Evolutionary conservation across 331 rosid genomes (phyloP).

Genomic region (Quercus phellos): DNA sequence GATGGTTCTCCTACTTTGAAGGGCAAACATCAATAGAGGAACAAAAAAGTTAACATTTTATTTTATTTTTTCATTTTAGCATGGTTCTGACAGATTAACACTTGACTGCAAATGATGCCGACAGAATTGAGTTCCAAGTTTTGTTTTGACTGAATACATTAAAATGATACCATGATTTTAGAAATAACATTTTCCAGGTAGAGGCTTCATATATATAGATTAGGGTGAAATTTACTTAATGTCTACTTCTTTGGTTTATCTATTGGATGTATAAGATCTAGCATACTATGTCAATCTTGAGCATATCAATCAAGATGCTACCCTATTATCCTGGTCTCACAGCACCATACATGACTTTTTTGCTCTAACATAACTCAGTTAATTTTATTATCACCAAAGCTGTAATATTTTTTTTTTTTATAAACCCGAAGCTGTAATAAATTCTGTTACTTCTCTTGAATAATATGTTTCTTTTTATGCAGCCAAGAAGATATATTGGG

Average conservation of each 20-base stretch:
- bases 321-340: not conserved
- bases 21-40: too few relatives aligned
- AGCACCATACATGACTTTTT: not conserved
- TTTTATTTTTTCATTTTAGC: too few relatives aligned
- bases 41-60: too few relatives aligned
- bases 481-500: slow-evolving; percentile 91
- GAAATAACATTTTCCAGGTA: not conserved
- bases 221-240: not conserved
- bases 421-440: not conserved
- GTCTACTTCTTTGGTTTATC: not conserved
- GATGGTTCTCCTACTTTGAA: too few relatives aligned
- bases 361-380: not conserved
- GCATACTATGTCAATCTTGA: not conserved
- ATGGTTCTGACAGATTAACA: not conserved
- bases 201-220: not conserved
- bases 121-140: not conserved
- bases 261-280: not conserved
- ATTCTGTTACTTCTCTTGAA: slow-evolving; percentile 10
- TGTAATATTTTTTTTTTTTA: not conserved
- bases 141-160: slow-evolving; percentile 4
- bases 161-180: not conserved
- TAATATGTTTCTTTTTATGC: slow-evolving; percentile 19
- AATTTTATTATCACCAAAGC: not conserved
- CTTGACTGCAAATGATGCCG: not conserved
- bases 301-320: not conserved